Base-by-base conservation (phyloP, 331 rosid species). In the Erythrophleum ivorense region DNA sequence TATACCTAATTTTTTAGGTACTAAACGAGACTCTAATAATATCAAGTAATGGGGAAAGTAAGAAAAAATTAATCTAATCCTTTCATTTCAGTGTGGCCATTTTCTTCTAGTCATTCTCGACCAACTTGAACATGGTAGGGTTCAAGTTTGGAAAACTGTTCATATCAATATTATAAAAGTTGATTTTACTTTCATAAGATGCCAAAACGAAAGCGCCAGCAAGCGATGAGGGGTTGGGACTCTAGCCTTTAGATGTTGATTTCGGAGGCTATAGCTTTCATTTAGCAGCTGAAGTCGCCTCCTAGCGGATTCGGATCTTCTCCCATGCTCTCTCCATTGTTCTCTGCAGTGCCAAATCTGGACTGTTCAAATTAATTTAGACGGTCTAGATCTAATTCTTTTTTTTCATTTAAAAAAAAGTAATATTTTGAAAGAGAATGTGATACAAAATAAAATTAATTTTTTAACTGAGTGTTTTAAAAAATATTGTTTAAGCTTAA, bases 61-160 rank as follows among this genome's bases (percentile, higher is more conserved):
- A 57, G n/a, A n/a, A 57, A 34, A 57, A 19, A 57, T 21, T 46
- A 46, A 57, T 21, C 38, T 19, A 7, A 65, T 6, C 36, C 18
- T 45, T 16, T 69, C 55, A 10, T 7, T 12, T 6, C 24, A 16
- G 75, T 6, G 33, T 46, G 75, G 75, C 58, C 57, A 70, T 24
- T 62, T 70, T 46, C 11, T 46, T 70, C 10, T 3, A 2, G 75
- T 70, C 57, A 21, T 70, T 70, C 46, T 46, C 75, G n/a, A 70
- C 31, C 57, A 70, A 24, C 40, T 70, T 70, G 75, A 45, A 13
- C 58, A 1, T 13, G 19, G 75, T 70, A 12, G 75, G 75, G 75
- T 46, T 70, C 74, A 68, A 41, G 18, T 68, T 43, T 4, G 34
- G 53, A 68, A 68, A 10, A 19, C 73, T n/a, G 34, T 62, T 33